Percentiles rank a stretch among this genome's conserved stretches.
Conservation (phyloP, 352 stramenopile genomes). For the Saprolegnia diclina region DNA sequence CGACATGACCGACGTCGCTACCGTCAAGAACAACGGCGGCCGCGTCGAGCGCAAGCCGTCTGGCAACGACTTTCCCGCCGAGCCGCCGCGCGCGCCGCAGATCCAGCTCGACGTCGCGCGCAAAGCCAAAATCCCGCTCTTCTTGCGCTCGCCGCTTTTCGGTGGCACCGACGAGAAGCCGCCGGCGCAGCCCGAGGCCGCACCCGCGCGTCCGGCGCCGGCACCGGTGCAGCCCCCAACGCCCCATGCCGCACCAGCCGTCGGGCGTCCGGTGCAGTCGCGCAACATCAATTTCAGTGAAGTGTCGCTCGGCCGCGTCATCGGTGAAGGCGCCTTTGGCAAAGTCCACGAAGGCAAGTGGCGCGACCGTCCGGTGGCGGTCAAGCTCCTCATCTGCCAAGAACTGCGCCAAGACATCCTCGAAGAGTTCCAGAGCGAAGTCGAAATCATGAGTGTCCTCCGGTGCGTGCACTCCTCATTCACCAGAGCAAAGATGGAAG, state of each 20-base stretch:
- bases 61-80: constrained; percentile 29
- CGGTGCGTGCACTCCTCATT: constrained; percentile 25
- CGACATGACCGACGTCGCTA: constrained; percentile 41
- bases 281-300: constrained; percentile 60
- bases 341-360: constrained; percentile 67
- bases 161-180: neutral
- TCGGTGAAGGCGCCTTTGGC: constrained; percentile 74
- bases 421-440: constrained; percentile 71
- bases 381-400: constrained; percentile 72
- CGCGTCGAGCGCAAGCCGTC: constrained; percentile 25
- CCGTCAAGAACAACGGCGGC: constrained; percentile 39
- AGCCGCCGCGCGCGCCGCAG: constrained; percentile 27
- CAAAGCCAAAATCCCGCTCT: constrained; percentile 69
- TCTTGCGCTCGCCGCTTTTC: constrained; percentile 32
- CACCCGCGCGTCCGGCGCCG: constrained; percentile 27
- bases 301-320: constrained; percentile 46
- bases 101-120: constrained; percentile 48
- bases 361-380: constrained; percentile 48
- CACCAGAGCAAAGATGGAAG: neutral
- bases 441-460: constrained; percentile 86
- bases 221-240: neutral
- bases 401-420: constrained; percentile 62
- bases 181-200: neutral
- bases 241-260: constrained; percentile 32
- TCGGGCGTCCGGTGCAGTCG: constrained; percentile 17